These are phyloP conservation scores for Schizosaccharomyces octosporus DNA, from an alignment of 805 yeast species.

Conservation along the genomic window DNA sequence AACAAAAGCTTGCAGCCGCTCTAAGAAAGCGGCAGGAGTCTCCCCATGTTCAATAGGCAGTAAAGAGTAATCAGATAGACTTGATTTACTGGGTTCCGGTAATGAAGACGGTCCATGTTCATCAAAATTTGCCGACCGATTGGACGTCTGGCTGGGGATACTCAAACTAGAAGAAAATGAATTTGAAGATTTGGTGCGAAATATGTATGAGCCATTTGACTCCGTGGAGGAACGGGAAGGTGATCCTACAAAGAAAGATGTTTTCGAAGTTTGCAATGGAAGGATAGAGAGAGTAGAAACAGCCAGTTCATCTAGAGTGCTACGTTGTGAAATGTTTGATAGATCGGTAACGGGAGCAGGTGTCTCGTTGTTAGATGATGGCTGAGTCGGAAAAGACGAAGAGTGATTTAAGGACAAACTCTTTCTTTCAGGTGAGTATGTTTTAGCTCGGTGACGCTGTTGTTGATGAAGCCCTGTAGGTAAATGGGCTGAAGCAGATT, in stretches of 20 bases:
- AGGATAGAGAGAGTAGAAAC: background rate
- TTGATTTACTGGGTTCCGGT: background rate
- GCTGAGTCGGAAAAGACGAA: background rate
- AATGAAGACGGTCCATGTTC: background rate
- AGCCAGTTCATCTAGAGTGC: background rate
- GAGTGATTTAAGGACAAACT: background rate
- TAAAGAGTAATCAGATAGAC: background rate
- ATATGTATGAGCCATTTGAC: background rate
- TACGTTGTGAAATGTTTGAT: background rate
- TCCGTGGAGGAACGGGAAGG: background rate
- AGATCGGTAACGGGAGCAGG: background rate
- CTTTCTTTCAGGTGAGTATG: background rate
- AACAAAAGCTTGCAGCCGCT: conserved; percentile 9
- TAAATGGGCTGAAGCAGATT: background rate
- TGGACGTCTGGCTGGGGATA: background rate
- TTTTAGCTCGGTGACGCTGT: background rate
- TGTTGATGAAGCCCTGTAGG: background rate
- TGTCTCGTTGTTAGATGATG: background rate
- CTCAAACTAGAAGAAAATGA: background rate
- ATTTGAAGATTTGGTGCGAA: background rate
- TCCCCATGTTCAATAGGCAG: conserved; percentile 10
- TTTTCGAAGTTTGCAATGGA: background rate
- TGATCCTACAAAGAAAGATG: background rate
- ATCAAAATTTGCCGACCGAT: background rate
- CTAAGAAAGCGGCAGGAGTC: conserved; percentile 14